phyloP scores from a whole-genome alignment of 441 rosid genomes.

The Populus hybrid region DNA sequence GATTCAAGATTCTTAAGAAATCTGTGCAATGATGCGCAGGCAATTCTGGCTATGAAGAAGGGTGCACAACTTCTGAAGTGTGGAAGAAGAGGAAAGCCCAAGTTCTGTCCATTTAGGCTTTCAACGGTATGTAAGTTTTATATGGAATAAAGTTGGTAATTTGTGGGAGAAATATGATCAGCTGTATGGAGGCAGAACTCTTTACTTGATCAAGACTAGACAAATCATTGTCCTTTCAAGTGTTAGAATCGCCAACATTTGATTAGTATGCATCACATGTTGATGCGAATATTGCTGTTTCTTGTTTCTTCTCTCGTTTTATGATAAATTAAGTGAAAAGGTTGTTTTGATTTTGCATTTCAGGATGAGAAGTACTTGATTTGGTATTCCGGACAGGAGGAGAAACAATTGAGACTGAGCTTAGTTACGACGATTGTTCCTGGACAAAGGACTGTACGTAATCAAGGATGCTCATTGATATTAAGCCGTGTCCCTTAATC shows the following conservation, averaged over 20 bases:
- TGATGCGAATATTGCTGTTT: not conserved
- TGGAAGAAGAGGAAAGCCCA: constrained; percentile 80
- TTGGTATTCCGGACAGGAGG: constrained; percentile 76
- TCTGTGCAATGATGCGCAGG: constrained; percentile 37
- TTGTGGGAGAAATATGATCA: not conserved
- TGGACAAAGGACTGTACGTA: constrained; percentile 68
- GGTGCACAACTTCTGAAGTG: constrained; percentile 78
- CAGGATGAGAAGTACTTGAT: constrained; percentile 79
- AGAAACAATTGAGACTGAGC: constrained; percentile 60
- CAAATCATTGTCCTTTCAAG: not conserved
- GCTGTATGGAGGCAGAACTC: not conserved
- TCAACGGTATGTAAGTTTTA: constrained; percentile 44
- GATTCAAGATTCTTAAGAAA: not conserved
- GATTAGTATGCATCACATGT: not conserved
- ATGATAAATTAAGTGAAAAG: not conserved
- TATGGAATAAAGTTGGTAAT: not conserved
- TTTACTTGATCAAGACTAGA: not conserved
- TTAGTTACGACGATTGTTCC: constrained; percentile 50
- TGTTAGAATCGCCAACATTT: not conserved
- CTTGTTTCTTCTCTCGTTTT: constrained; percentile 1
- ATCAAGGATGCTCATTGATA: not conserved
- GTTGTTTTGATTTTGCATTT: constrained; percentile 19
- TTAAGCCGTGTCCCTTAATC: not conserved
- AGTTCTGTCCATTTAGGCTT: constrained; percentile 72
- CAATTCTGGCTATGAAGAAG: constrained; percentile 72